Base-by-base conservation (phyloP, 106 monocot genomes). In the Narthecium ossifragum region DNA sequence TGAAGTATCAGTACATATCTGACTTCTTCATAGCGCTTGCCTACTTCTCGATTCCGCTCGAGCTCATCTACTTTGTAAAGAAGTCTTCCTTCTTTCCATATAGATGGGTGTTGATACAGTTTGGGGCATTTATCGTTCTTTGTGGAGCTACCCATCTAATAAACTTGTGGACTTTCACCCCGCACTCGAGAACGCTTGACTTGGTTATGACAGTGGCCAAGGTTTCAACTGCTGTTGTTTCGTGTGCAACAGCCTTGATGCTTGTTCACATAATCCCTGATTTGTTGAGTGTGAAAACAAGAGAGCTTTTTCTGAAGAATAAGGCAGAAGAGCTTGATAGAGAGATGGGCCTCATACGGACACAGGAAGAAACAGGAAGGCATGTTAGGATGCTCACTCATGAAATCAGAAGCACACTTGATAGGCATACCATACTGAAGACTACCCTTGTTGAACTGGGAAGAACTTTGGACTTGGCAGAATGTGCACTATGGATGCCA, bases 401-500 rank as follows among this genome's bases (percentile, higher is more conserved):
- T 65, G 92, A 94, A 71, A 94, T 89, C 37, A 65, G 94, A 66
- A 94, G 94, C 61, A 89, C 94, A 12, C 82, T 94, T 24, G 83
- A 94, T 39, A 74, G 89, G 31, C 82, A 85, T 49, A 94, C 92
- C 26, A 93, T 93, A 69, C 64, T 93, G 63, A 85, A 75, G 59
- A 93, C 88, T 18, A 93, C 88, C 0, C 77, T 90, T 28, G 77
- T 92, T 52, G 80, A 88, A 65, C 66, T 96, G 17, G 94, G 90
- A 15, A 75, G 83, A 49, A 96, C 90, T 9, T 59, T 93, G 46
- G 82, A 66, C 63, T 59, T 85, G 50, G 81, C 79, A 11, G 88
- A 93, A 63, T 93, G 93, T 67, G 88, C 81, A 25, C 22, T 93
- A n/a, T 93, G 93, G 93, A 93, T 93, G 93, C 93, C 93, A 8